Evolutionary conservation across 2,329 filamentous ascomycete genomes (phyloP).

Genomic region (Neopestalotiopsis rosae): DNA sequence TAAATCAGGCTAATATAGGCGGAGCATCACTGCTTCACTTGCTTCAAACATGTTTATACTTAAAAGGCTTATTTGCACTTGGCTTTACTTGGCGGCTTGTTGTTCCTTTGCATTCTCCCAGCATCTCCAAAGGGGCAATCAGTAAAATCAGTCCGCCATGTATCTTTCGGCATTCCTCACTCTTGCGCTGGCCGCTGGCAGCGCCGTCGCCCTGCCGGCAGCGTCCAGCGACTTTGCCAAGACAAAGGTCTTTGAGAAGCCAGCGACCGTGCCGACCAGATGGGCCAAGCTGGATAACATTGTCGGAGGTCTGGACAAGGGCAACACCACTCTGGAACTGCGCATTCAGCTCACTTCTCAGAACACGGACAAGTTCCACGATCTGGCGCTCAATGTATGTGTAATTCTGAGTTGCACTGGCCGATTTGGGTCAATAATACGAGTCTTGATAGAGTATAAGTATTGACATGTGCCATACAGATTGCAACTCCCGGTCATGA

Average conservation of each 20-base stretch:
- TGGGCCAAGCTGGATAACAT: constrained; percentile 8
- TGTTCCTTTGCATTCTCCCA: background rate
- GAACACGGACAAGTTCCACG: constrained; percentile 15
- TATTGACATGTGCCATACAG: background rate
- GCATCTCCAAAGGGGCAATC: background rate
- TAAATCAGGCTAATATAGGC: constrained; percentile 12
- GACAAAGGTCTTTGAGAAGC: constrained; percentile 11
- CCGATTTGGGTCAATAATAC: background rate
- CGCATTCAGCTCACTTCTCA: constrained; percentile 11
- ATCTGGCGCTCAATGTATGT: constrained; percentile 13
- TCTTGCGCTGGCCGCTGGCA: background rate
- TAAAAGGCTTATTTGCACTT: constrained; percentile 13
- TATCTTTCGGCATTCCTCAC: constrained; percentile 5
- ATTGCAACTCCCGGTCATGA: constrained; percentile 16
- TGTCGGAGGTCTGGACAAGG: constrained; percentile 3
- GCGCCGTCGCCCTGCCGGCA: constrained; percentile 6
- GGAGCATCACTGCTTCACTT: background rate
- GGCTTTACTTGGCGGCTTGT: constrained; percentile 11
- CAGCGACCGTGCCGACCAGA: background rate
- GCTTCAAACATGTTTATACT: background rate
- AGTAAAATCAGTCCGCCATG: background rate
- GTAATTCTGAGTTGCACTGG: background rate
- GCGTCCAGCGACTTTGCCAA: background rate
- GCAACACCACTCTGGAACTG: constrained; percentile 2
- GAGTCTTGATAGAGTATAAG: no score